These are phyloP conservation scores for Perkinsus olseni DNA, from an alignment of 169 alveolate genomes.

Conservation along the genomic window DNA sequence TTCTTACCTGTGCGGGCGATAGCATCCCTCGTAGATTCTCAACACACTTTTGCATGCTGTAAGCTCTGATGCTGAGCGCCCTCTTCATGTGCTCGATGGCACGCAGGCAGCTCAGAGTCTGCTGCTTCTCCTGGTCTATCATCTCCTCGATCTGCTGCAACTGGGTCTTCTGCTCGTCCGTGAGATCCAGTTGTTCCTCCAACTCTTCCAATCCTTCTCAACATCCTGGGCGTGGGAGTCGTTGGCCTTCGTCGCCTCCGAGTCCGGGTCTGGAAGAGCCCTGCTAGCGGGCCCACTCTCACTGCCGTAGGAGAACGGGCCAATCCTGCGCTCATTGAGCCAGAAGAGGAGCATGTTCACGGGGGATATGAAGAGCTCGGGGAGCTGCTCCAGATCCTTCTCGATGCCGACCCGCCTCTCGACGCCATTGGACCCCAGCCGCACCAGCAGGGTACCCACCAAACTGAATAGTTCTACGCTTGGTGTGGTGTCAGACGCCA, in stretches of 20 bases:
- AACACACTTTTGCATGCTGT: not conserved
- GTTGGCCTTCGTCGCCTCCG: not conserved
- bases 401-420: not conserved
- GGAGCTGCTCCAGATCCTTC: not conserved
- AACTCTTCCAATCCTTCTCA: not conserved
- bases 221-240: not conserved
- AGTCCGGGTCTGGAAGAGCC: not conserved
- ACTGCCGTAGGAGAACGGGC: not conserved
- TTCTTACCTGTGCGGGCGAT: not conserved
- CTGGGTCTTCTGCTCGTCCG: not conserved
- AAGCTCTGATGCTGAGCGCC: not conserved
- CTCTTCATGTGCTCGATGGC: not conserved
- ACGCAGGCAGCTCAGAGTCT: not conserved
- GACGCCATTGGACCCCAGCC: not conserved
- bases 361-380: not conserved
- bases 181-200: not conserved
- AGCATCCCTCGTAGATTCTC: not conserved
- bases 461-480: not conserved
- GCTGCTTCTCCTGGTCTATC: not conserved
- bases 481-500: not conserved
- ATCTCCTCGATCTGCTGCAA: not conserved
- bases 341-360: not conserved
- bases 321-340: not conserved
- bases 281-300: not conserved
- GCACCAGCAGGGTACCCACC: not conserved